These are phyloP conservation scores for Dispira parvispora DNA, from an alignment of 192 early-diverging fungal species.

Conservation along the genomic window DNA sequence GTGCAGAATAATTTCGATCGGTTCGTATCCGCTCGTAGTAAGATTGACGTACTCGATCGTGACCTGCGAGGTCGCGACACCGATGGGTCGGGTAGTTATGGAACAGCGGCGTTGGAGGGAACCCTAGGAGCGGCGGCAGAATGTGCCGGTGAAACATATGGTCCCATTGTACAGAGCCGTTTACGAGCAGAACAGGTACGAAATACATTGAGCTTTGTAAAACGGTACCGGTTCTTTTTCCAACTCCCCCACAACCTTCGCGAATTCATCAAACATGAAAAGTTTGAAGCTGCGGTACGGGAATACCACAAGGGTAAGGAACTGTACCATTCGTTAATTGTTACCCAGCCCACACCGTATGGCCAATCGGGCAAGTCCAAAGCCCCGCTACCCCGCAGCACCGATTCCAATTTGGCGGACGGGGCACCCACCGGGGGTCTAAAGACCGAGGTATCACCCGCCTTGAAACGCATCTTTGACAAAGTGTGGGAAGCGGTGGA, in stretches of 20 bases:
- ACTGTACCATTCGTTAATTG: conserved; percentile 42
- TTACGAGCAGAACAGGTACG: conserved; percentile 81
- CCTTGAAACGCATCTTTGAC: conserved; percentile 66
- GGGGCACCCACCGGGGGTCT: too few species aligned
- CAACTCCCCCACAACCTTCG: conserved; percentile 79
- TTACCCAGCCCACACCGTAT: conserved; percentile 12
- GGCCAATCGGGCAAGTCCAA: conserved; percentile 13
- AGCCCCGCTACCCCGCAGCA: conserved; percentile 16
- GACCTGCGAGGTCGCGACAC: conserved; percentile 79
- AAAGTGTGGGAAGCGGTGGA: conserved; percentile 89
- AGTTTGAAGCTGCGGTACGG: conserved; percentile 77
- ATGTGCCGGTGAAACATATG: conserved; percentile 70
- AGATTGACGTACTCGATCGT: conserved; percentile 84
- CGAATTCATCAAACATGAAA: conserved; percentile 68
- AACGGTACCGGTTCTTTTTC: conserved; percentile 93
- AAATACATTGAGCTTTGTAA: conserved; percentile 74
- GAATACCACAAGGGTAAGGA: conserved; percentile 93
- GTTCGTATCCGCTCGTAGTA: conserved; percentile 89
- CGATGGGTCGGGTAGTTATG: conserved; percentile 63
- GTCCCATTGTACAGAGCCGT: conserved; percentile 69
- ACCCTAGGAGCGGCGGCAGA: conserved; percentile 44
- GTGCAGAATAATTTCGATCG: conserved; percentile 95
- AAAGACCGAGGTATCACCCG: conserved; percentile 7
- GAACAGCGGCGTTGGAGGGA: conserved; percentile 50
- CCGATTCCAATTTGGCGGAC: conserved; percentile 18